Conservation (phyloP, 2,329 filamentous ascomycete genomes). For the Ophiobolus disseminans region DNA sequence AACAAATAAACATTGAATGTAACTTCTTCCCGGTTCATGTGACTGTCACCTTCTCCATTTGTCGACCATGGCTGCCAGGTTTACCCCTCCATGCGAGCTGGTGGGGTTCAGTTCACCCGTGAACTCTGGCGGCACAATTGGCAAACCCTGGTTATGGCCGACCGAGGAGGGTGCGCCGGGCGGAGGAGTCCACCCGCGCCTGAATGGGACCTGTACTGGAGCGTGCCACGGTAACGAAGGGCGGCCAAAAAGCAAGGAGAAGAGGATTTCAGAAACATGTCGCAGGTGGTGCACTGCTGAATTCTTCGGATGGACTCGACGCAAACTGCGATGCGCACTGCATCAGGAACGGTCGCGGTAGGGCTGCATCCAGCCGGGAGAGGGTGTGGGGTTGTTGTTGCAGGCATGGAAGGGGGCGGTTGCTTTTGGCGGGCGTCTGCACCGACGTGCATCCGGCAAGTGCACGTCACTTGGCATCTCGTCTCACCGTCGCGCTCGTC, state of each 20-base stretch:
- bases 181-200: slow-evolving; percentile 33
- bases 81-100: slow-evolving; percentile 32
- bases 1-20: background rate
- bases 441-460: slow-evolving; percentile 18
- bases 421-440: slow-evolving; percentile 30
- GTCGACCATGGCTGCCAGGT: slow-evolving; percentile 15
- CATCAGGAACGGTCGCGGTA: slow-evolving; percentile 22
- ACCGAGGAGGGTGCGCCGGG: slow-evolving; percentile 27
- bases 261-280: slow-evolving; percentile 1
- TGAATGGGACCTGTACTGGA: slow-evolving; percentile 13
- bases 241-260: slow-evolving; percentile 18
- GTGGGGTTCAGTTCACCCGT: slow-evolving; percentile 31
- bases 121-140: slow-evolving; percentile 28
- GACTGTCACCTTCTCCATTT: slow-evolving; percentile 41
- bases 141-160: slow-evolving; percentile 23
- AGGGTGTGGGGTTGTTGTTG: slow-evolving; percentile 20
- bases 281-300: background rate
- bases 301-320: slow-evolving; percentile 6
- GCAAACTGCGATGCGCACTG: slow-evolving; percentile 16
- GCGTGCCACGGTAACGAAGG: slow-evolving; percentile 14
- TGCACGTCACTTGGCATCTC: slow-evolving; percentile 25
- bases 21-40: slow-evolving; percentile 13
- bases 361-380: slow-evolving; percentile 31
- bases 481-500: slow-evolving; percentile 3
- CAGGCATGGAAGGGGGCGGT: slow-evolving; percentile 12